These are phyloP conservation scores for Tetrapyrgos nigripes DNA, from an alignment of 1,284 basidiomycete species.

Conservation along the genomic window DNA sequence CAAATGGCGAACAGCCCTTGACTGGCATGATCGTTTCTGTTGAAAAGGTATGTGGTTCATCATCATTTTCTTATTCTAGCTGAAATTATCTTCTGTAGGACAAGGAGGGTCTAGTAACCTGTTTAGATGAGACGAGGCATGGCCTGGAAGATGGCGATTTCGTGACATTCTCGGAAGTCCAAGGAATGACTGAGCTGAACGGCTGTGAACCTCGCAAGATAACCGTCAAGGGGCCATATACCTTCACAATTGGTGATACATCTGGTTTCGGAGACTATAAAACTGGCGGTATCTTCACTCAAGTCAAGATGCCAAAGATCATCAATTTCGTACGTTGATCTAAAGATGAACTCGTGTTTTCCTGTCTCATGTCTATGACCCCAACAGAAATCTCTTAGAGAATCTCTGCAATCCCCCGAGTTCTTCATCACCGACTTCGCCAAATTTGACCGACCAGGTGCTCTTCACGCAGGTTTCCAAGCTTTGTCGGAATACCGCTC, in stretches of 20 bases:
- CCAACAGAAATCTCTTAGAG: slow-evolving; percentile 90
- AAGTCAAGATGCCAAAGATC: slow-evolving; percentile 99
- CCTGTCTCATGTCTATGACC: not conserved
- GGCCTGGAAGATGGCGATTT: slow-evolving; percentile 98
- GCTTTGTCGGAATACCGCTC: slow-evolving; percentile 87
- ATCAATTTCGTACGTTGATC: slow-evolving; percentile 81
- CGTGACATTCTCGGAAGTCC: slow-evolving; percentile 97
- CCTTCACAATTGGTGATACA: slow-evolving; percentile 94
- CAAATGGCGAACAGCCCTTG: slow-evolving; percentile 93
- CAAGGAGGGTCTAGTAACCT: slow-evolving; percentile 91
- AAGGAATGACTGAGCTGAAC: slow-evolving; percentile 95
- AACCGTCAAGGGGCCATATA: slow-evolving; percentile 95
- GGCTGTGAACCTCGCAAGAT: slow-evolving; percentile 92
- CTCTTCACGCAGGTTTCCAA: slow-evolving; percentile 95
- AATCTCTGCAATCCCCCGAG: slow-evolving; percentile 86
- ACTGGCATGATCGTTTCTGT: slow-evolving; percentile 96
- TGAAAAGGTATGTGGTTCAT: slow-evolving; percentile 62
- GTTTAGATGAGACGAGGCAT: slow-evolving; percentile 96
- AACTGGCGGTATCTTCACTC: slow-evolving; percentile 94
- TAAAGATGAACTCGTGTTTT: slow-evolving; percentile 1
- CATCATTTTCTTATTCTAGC: slow-evolving; percentile 6
- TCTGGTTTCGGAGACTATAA: slow-evolving; percentile 82
- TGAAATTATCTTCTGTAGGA: slow-evolving; percentile 54
- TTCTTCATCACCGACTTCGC: slow-evolving; percentile 97
- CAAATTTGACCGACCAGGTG: slow-evolving; percentile 93